Evolutionary conservation across 345 rosid genomes (phyloP), one percentile per base, ranked within the genome.

Genomic region (Bruguiera sexangula): DNA sequence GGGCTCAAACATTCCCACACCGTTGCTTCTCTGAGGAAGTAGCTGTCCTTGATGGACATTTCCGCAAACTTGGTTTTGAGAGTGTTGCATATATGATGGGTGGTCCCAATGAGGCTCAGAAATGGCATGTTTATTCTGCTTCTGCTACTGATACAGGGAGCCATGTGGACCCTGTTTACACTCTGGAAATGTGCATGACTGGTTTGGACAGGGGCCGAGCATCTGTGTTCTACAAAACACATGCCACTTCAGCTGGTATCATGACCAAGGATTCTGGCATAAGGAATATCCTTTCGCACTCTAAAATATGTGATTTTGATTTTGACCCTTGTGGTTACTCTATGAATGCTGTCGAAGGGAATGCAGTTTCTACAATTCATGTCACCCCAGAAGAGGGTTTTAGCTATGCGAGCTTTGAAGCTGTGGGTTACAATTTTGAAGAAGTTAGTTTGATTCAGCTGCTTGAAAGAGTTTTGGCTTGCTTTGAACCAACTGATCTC

Each of bases 131-230:
- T 1, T 89, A 92, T 83, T 82, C 92, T 77, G 94, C 94, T 58
- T 66, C 79, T 65, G 81, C 82, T 2, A 76, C 82, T 18, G 57
- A 69, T 18, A 19, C 36, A 15, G 34, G 11, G 13, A 56, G 63
- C 46, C 56, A 48, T 10, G 31, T 27, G 27, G 67, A 60, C 53
- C 77, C 86, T 11, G 72, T 82, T 59, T 83, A 84, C 78, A 88
- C 97, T 11, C 51, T 89, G 18, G 96, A 92, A 87, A 89, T 92
- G 89, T 92, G 96, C 81, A 81, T 92, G 96, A 92, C 97, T 66
- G 92, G 88, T 11, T 56, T 89, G 75, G 85, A 88, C 76, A 79
- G 75, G 75, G 77, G 80, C 27, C 71, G 60, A 60, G 96, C 93
- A 3, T 78, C 96, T 10, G 85, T 89, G 21, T 95, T 95, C 80